Evolutionary conservation across 495 filamentous ascomycete genomes (phyloP).

Genomic region (Penicillium samsonianum): DNA sequence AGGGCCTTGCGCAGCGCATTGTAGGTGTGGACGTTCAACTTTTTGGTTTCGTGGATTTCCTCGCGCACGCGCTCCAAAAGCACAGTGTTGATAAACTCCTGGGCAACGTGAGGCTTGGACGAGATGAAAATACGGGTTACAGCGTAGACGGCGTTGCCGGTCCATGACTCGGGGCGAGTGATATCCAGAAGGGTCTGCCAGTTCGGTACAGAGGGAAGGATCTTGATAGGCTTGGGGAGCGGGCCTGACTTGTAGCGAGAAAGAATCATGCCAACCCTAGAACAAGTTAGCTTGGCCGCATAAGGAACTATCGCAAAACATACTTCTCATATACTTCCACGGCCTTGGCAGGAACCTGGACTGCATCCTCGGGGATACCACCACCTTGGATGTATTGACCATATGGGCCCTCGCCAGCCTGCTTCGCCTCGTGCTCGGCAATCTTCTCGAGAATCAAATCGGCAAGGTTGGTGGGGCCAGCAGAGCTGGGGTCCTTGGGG

Average conservation of each 20-base stretch:
- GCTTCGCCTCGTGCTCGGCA: conserved; percentile 79
- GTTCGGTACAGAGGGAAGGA: conserved; percentile 85
- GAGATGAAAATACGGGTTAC: conserved; percentile 89
- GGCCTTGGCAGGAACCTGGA: conserved; percentile 84
- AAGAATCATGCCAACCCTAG: conserved; percentile 80
- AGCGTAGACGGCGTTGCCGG: conserved; percentile 80
- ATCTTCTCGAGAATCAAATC: conserved; percentile 94
- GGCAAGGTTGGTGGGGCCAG: conserved; percentile 74
- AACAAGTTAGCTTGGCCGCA: conserved; percentile 20
- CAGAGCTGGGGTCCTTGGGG: conserved; percentile 46
- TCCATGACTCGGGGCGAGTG: conserved; percentile 83
- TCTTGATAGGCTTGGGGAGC: conserved; percentile 96
- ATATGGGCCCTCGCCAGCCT: conserved; percentile 39
- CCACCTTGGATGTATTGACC: conserved; percentile 47
- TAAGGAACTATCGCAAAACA: conserved; percentile 21
- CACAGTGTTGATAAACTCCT: conserved; percentile 77
- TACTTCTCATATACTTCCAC: conserved; percentile 93
- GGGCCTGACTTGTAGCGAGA: conserved; percentile 93
- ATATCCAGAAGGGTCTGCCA: conserved; percentile 86
- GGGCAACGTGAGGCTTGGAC: conserved; percentile 69
- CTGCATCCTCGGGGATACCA: conserved; percentile 69
- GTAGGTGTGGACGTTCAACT: conserved; percentile 94
- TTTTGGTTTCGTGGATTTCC: conserved; percentile 83
- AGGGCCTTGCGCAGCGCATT: conserved; percentile 86
- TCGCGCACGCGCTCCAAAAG: conserved; percentile 86